A percentile compares a stretch with the other conserved stretches of the same genome.
Evolutionary conservation across 192 early-diverging fungal species (phyloP).

Genomic region (Mycoemilia scoparia): DNA sequence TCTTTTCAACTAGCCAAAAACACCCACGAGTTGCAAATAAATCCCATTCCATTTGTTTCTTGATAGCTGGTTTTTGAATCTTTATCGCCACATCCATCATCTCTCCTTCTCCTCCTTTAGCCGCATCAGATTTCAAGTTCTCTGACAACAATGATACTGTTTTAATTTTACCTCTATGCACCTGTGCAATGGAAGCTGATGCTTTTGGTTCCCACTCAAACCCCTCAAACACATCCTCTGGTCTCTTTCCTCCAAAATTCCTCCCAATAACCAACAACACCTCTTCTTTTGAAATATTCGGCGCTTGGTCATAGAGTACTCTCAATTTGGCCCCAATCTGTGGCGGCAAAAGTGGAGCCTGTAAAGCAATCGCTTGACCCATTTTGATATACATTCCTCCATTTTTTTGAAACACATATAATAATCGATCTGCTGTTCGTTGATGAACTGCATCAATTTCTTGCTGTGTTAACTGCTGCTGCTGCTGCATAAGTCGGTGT

Average conservation of each 20-base stretch:
- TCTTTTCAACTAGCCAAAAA: conserved; percentile 39
- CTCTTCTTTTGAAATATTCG: conserved; percentile 39
- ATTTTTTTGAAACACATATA: conserved; percentile 61
- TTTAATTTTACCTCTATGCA: conserved; percentile 50
- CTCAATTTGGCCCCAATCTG: conserved; percentile 40
- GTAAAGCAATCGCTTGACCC: conserved; percentile 56
- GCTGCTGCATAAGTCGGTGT: conserved; percentile 25
- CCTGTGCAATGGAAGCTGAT: conserved; percentile 87
- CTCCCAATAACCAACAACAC: conserved; percentile 46
- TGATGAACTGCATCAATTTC: too few species aligned
- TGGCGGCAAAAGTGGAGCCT: conserved; percentile 42
- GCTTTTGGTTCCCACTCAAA: conserved; percentile 58
- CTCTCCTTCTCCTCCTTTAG: conserved; percentile 37
- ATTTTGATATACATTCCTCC: conserved; percentile 85
- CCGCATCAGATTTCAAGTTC: too few species aligned
- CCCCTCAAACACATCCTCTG: conserved; percentile 45
- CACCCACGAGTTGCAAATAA: conserved; percentile 46
- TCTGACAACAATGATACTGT: too few species aligned
- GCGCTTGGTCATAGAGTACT: conserved; percentile 64
- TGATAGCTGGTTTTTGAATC: conserved; percentile 82
- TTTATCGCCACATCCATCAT: conserved; percentile 61
- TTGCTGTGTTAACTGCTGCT: too few species aligned
- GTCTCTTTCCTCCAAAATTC: conserved; percentile 37
- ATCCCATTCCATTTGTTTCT: conserved; percentile 69
- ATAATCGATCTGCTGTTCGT: conserved; percentile 48